Percentiles rank a stretch among this genome's conserved stretches.
phyloP scores from a whole-genome alignment of 352 stramenopile species.

The Pythium folliculosum region DNA sequence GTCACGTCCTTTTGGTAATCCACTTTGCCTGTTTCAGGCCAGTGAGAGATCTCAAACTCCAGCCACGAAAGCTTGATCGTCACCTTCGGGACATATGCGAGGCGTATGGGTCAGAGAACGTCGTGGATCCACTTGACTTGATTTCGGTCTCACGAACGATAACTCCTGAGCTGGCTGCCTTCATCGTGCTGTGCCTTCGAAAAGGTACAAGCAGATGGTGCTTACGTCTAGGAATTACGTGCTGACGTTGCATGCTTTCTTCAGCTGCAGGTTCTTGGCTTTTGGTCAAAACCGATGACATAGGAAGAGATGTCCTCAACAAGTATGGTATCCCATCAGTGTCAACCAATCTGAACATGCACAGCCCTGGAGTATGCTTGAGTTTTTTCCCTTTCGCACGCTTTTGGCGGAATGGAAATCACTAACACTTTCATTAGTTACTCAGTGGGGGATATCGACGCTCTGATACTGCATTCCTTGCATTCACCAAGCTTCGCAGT shows the following conservation, averaged over 20 bases:
- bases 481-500: constrained; percentile 11
- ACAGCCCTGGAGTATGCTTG: constrained; percentile 26
- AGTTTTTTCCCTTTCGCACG: not conserved
- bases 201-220: constrained; percentile 19
- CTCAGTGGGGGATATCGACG: constrained; percentile 11
- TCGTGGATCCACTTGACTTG: constrained; percentile 26
- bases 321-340: constrained; percentile 23
- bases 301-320: constrained; percentile 18
- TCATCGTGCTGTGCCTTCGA: constrained; percentile 6
- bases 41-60: constrained; percentile 9
- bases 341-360: constrained; percentile 27
- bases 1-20: not conserved
- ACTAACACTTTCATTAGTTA: not conserved
- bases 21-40: constrained; percentile 16
- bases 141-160: constrained; percentile 1
- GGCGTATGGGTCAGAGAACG: constrained; percentile 13
- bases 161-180: not conserved
- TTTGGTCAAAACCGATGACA: constrained; percentile 23
- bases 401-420: not conserved
- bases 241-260: not conserved
- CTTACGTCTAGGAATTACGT: not conserved
- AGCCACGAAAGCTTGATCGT: constrained; percentile 18
- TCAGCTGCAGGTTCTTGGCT: constrained; percentile 28
- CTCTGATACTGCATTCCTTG: not conserved
- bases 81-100: constrained; percentile 1